phyloP scores from a whole-genome alignment of 257 asterid genomes.

The Euphrasia confusa region DNA sequence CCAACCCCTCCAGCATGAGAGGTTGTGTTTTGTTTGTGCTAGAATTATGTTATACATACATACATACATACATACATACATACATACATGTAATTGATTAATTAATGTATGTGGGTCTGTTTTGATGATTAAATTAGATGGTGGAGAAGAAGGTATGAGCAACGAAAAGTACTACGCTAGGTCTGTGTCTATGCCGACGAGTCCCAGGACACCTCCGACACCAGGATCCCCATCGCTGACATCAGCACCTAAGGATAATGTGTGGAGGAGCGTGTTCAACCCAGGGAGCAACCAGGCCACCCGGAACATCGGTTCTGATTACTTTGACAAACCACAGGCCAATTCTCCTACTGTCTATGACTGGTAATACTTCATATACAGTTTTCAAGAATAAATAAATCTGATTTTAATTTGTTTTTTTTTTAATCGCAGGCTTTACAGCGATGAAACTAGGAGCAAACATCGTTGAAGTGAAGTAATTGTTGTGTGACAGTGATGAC shows the following conservation, averaged over 20 bases:
- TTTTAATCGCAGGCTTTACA: constrained; percentile 63
- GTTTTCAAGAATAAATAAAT: neutral
- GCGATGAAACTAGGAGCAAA: constrained; percentile 80
- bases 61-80: too few relatives aligned
- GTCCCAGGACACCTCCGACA: constrained; percentile 43
- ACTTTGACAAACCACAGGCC: constrained; percentile 81
- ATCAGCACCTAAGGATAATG: constrained; percentile 57
- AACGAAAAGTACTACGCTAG: constrained; percentile 31
- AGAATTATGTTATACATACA: neutral
- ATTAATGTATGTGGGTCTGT: neutral
- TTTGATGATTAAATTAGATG: constrained; percentile 30
- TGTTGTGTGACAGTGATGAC: neutral
- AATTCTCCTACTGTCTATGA: constrained; percentile 94
- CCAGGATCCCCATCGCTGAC: constrained; percentile 74
- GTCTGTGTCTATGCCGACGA: constrained; percentile 58
- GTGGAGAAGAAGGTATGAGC: constrained; percentile 35
- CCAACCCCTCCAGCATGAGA: constrained; percentile 45
- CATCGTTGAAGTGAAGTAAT: constrained; percentile 41
- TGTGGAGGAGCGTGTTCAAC: constrained; percentile 96
- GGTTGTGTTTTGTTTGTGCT: constrained; percentile 23
- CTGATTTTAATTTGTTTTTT: neutral
- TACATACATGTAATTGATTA: neutral
- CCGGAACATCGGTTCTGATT: constrained; percentile 54
- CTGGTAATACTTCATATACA: constrained; percentile 43
- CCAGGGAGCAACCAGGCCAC: constrained; percentile 93